Evolutionary conservation across 768 basidiomycete species (phyloP), one percentile per base, ranked within the genome.

Genomic region (Tylopilus intermedius): DNA sequence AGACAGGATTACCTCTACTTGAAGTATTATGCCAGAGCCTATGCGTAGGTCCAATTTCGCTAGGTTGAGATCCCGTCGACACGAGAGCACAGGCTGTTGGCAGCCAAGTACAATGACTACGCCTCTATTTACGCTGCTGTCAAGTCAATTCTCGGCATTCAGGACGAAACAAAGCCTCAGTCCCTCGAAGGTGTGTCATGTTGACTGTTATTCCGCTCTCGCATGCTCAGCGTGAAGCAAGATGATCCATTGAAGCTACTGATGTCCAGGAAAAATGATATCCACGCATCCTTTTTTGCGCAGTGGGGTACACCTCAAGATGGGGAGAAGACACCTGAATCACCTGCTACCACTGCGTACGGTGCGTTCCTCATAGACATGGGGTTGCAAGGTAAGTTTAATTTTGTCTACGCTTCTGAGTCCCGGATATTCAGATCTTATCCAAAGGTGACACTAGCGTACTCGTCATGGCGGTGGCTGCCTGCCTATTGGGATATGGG

Each of bases 1-100:
- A 53, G 48, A 18, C 51, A 53, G 39, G 39, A 50, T 53, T 50
- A 42, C 32, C 32, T 50, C 10, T 42, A 51, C 14, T 29, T 51
- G 30, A 53, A 50, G 32, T 53, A 50, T 35, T 50, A 42, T n/a
- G 47, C 47, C 1, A 53, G 51, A 48, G 51, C 51, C 33, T 27
- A 53, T 33, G 51, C 37, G 47, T 49, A 26, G 8, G 51, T 52
- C 24, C 30, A 3, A 11, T 40, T 50, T 52, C 22, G n/a, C 37
- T 22, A 4, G 18, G 26, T 40, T 7, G 27, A 40, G 5, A 33
- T 13, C 14, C 22, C n/a, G 21, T 52, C 37, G 29, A 5, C 38
- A 18, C 15, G 22, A 24, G 29, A 7, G 18, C 22, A 26, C 32
- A 52, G 51, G 29, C 6, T 52, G 2, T 21, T 52, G 30, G 51